Evolutionary conservation across 345 rosid genomes (phyloP).

Genomic region (Isatis tinctoria): DNA sequence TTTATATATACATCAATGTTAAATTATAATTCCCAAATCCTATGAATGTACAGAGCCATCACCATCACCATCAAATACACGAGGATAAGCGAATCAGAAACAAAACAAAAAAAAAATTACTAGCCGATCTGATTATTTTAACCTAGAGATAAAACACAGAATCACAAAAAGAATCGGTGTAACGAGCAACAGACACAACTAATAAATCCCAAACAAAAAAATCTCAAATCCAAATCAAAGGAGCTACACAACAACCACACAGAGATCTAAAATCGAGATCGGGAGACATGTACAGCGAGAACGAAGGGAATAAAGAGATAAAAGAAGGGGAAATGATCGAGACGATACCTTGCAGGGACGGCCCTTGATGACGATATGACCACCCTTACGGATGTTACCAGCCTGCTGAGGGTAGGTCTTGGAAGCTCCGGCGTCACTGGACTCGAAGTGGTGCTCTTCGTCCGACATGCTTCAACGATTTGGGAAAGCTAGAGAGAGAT

Average conservation of each 20-base stretch:
- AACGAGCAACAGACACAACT: not conserved
- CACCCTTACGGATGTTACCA: constrained; percentile 40
- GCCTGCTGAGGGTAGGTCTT: constrained; percentile 40
- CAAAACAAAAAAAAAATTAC: not conserved
- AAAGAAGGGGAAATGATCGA: not conserved
- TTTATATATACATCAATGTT: not conserved
- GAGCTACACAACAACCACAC: not conserved
- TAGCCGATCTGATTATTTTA: not conserved
- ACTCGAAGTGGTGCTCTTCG: constrained; percentile 44
- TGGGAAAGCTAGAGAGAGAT: not conserved
- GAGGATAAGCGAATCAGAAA: not conserved
- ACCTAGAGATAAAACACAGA: not conserved
- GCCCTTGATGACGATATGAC: constrained; percentile 37
- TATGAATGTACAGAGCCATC: not conserved
- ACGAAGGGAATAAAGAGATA: not conserved
- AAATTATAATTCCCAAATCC: not conserved
- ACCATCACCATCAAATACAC: not conserved
- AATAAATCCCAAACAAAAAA: not conserved
- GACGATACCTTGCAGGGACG: constrained; percentile 39
- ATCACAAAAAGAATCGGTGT: not conserved
- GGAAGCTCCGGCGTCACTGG: constrained; percentile 40
- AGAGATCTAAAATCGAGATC: constrained; percentile 20
- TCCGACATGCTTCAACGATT: constrained; percentile 31
- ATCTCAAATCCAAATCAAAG: not conserved
- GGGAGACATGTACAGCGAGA: not conserved